Percentiles rank a stretch among this genome's conserved stretches.
These are phyloP conservation scores for Astrothelium macrocarpum DNA, from an alignment of 495 filamentous ascomycete genomes.

Conservation along the genomic window DNA sequence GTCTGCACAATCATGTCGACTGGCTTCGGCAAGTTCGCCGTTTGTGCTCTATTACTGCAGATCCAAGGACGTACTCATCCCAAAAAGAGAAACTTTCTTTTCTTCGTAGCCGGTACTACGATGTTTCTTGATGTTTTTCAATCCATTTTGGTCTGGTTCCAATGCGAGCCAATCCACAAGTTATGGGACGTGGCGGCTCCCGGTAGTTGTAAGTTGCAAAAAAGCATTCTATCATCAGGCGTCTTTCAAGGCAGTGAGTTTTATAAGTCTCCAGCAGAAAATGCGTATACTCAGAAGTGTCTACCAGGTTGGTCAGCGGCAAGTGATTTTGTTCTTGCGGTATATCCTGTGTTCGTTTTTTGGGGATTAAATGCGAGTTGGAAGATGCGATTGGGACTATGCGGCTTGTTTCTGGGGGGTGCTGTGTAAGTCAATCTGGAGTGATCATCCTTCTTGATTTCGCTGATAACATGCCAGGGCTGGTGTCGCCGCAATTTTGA, in stretches of 20 bases:
- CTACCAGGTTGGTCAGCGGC: neutral
- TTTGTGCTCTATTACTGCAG: neutral
- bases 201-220: neutral
- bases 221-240: neutral
- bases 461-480: neutral
- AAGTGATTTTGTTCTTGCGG: constrained; percentile 7
- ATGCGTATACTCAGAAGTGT: neutral
- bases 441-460: neutral
- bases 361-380: neutral
- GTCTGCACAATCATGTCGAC: neutral
- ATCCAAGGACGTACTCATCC: neutral
- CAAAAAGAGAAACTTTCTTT: neutral
- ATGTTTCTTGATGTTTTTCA: neutral
- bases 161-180: neutral
- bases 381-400: neutral
- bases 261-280: neutral
- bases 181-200: neutral
- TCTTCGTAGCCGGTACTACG: neutral
- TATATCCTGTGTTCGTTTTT: constrained; percentile 4
- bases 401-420: constrained; percentile 1
- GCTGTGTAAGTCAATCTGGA: neutral
- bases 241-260: neutral
- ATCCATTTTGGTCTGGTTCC: neutral
- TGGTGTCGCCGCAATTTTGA: constrained; percentile 4
- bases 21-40: neutral